Evolutionary conservation across 2,329 filamentous ascomycete genomes (phyloP).

Genomic region (Pseudofabraea citricarpa): DNA sequence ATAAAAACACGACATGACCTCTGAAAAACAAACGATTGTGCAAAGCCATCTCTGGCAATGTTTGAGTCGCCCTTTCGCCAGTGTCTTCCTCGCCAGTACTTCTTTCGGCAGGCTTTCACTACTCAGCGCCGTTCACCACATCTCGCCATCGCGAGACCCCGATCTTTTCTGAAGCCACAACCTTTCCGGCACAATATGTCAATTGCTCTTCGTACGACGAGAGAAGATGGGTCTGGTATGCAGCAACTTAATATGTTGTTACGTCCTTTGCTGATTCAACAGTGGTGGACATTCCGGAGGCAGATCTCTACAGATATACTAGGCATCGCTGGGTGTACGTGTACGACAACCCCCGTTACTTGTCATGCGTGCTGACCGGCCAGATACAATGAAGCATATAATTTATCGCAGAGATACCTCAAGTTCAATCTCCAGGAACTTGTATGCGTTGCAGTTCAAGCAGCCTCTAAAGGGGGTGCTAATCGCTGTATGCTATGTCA

Average conservation of each 20-base stretch:
- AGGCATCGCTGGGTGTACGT: slow-evolving; percentile 9
- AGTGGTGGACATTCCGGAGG: slow-evolving; percentile 5
- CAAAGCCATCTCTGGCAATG: too few relatives aligned
- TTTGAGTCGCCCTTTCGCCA: too few relatives aligned
- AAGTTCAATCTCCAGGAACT: slow-evolving; percentile 9
- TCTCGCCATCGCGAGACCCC: too few relatives aligned
- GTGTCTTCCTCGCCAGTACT: too few relatives aligned
- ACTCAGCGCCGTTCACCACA: too few relatives aligned
- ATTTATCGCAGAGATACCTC: slow-evolving; percentile 8
- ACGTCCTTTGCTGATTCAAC: too few relatives aligned
- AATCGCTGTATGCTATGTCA: slow-evolving; percentile 5
- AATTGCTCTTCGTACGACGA: slow-evolving; percentile 5
- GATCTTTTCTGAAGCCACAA: too few relatives aligned
- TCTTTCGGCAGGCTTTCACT: too few relatives aligned
- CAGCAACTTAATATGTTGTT: background rate
- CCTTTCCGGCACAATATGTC: too few relatives aligned
- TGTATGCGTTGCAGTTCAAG: slow-evolving; percentile 3
- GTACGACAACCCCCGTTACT: slow-evolving; percentile 1
- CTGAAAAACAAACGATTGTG: too few relatives aligned
- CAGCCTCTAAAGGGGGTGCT: slow-evolving; percentile 5
- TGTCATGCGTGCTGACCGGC: background rate
- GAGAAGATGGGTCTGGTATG: slow-evolving; percentile 5
- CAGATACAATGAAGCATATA: slow-evolving; percentile 1
- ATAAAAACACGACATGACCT: too few relatives aligned
- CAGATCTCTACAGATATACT: slow-evolving; percentile 5